Evolutionary conservation across 495 filamentous ascomycete genomes (phyloP).

Genomic region (Hypoxylon rickii): DNA sequence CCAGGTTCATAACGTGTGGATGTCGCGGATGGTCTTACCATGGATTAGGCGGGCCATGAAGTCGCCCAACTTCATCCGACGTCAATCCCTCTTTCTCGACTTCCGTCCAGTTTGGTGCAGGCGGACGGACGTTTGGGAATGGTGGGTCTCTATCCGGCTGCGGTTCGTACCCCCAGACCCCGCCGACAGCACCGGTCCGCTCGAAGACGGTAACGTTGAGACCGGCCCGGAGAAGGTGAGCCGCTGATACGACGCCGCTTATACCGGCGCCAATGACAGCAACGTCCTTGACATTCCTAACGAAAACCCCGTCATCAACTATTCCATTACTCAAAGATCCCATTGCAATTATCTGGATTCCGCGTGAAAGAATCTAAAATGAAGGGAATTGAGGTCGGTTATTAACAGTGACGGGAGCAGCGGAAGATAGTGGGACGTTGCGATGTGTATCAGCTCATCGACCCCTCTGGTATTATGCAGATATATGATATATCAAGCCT

Average conservation of each 20-base stretch:
- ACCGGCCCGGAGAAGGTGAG: constrained; percentile 62
- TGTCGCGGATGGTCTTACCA: constrained; percentile 25
- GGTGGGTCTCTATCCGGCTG: constrained; percentile 58
- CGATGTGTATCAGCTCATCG: background rate
- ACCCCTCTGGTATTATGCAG: constrained; percentile 4
- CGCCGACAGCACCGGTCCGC: constrained; percentile 60
- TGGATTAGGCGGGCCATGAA: constrained; percentile 46
- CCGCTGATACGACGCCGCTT: constrained; percentile 66
- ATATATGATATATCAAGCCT: no score
- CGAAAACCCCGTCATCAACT: background rate
- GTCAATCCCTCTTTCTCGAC: constrained; percentile 32
- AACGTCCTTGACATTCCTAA: constrained; percentile 47
- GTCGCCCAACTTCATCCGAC: constrained; percentile 26
- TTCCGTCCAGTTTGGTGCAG: constrained; percentile 37
- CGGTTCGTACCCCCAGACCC: constrained; percentile 70
- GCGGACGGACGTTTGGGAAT: constrained; percentile 58
- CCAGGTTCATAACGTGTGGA: background rate
- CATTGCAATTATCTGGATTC: background rate
- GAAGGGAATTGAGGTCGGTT: no score
- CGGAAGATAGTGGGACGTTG: background rate
- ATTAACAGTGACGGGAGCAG: constrained; percentile 2
- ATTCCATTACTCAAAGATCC: background rate
- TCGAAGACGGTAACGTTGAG: constrained; percentile 70
- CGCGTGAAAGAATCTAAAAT: no score
- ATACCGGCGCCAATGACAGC: constrained; percentile 75